Evolutionary conservation across 2,329 filamentous ascomycete species (phyloP).

Genomic region (Penicillium paneum): DNA sequence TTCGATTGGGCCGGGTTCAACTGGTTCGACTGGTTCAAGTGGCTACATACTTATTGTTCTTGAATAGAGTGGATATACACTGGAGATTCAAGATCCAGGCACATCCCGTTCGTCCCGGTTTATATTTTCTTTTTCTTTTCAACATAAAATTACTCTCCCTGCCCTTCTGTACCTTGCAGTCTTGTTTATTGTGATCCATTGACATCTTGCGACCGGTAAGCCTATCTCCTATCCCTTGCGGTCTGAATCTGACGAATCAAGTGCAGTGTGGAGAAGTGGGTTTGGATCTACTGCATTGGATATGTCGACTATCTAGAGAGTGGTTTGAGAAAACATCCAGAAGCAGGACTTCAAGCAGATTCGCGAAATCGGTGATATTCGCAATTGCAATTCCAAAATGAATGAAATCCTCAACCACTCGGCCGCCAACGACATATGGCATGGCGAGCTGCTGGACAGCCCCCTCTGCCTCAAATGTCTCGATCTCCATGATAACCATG

Average conservation of each 20-base stretch:
- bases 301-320: slow-evolving; percentile 23
- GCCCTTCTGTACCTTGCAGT: slow-evolving; percentile 5
- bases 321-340: slow-evolving; percentile 1
- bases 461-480: slow-evolving; percentile 17
- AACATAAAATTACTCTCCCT: not conserved
- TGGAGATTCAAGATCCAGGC: not conserved
- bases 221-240: slow-evolving; percentile 3
- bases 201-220: not conserved
- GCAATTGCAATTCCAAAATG: not conserved
- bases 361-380: not conserved
- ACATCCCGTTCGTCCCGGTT: not conserved
- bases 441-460: slow-evolving; percentile 18
- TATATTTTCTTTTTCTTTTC: not conserved
- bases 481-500: slow-evolving; percentile 15
- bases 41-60: not conserved
- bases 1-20: not conserved
- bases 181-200: slow-evolving; percentile 3
- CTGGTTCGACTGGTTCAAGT: not conserved
- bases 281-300: slow-evolving; percentile 13
- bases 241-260: slow-evolving; percentile 7
- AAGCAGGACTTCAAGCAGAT: not conserved
- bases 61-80: not conserved
- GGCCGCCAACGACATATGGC: slow-evolving; percentile 12
- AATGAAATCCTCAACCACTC: slow-evolving; percentile 6
- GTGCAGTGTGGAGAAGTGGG: slow-evolving; percentile 9